Base-by-base conservation (phyloP, 2,329 filamentous ascomycete genomes). In the Aspergillus neoniger region DNA sequence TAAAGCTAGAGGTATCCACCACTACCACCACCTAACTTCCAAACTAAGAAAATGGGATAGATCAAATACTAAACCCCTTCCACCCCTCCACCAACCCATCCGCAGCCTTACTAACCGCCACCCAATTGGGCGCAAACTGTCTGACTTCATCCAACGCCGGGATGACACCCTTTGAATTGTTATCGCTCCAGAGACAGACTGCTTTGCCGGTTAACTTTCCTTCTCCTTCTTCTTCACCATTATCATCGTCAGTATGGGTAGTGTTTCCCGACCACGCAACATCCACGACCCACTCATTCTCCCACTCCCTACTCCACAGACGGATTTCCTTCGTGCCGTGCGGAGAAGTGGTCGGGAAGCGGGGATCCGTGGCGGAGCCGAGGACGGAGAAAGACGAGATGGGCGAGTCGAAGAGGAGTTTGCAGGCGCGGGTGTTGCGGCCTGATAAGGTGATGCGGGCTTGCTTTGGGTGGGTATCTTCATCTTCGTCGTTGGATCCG, bases 101-200 rank as follows among this genome's bases (percentile, higher is more conserved):
- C 25, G 82, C 82, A 64, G 86, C 78, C 78, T 96, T 97, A 4
- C 87, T 88, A 28, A 92, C 81, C 9, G 88, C 88, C 6, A 87
- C 86, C 95, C 95, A 99, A 4, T 82, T 79, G 0, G 95, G 95
- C 67, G 88, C 83, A 76, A 88, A 97, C 72, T 88, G 84, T 67
- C 85, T 80, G 52, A 91, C 82, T 77, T 98, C 93, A 67, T 95
- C 90, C 55, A 94, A 84, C 0, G 93, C 93, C 0, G 94, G 93
- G 51, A 98, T 92, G 1, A 83, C 82, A 3, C 86, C 88, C 2
- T 78, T 76, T 38, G 80, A 78, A 70, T 97, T 97, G 48, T 86
- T 88, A 78, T 99, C 95, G 69, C 89, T 92, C 92, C 93, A 98
- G 32, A 91, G 80, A 76, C 95, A 98, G 15, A 88, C 83, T 1